Base-by-base conservation (phyloP, 139 green algal genomes). In the Chlamydomonas urium region DNA sequence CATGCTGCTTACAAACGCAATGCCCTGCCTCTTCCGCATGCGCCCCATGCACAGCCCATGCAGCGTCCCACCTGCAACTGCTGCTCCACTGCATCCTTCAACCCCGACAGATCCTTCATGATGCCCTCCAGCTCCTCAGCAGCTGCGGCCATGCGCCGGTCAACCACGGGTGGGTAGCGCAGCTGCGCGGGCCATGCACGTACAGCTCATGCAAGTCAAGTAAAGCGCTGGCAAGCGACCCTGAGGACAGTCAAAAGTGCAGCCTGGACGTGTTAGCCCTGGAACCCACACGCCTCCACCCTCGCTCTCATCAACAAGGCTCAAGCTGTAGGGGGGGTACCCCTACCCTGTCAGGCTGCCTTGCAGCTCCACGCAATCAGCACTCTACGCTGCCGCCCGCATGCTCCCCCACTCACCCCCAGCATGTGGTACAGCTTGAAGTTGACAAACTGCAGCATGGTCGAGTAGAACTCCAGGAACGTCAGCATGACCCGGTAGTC, bases 401-500 rank as follows among this genome's bases (percentile, higher is more conserved):
- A n/a, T n/a, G n/a, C n/a, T n/a, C n/a, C n/a, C n/a, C 37, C 5
- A 36, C 80, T 77, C 77, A 94, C 82, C 47, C 89, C 88, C 36
- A 93, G 79, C 3, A 71, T 79, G 77, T 97, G 87, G 88, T 98
- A 99, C 34, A 99, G 89, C 76, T 96, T 96, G 87, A 93, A 97
- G 82, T 97, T 92, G 31, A 98, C 90, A 81, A 99, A 99, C 75
- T 89, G 80, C 73, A 95, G 71, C 66, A 98, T 80, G 3, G 89
- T 94, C 38, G 86, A 70, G 85, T 99, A 97, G 70, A 99, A 97
- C 79, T 99, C 96, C 73, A 99, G 86, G 86, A 99, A 99, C 32
- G 95, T 99, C 6, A 96, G 71, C 93, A 99, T 98, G 32, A 99
- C 94, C 2, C 86, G 81, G 85, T 92, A 98, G 86, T 99, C 96